Conservation (phyloP, 1,284 basidiomycete genomes). For the Trichosporon asahii region DNA sequence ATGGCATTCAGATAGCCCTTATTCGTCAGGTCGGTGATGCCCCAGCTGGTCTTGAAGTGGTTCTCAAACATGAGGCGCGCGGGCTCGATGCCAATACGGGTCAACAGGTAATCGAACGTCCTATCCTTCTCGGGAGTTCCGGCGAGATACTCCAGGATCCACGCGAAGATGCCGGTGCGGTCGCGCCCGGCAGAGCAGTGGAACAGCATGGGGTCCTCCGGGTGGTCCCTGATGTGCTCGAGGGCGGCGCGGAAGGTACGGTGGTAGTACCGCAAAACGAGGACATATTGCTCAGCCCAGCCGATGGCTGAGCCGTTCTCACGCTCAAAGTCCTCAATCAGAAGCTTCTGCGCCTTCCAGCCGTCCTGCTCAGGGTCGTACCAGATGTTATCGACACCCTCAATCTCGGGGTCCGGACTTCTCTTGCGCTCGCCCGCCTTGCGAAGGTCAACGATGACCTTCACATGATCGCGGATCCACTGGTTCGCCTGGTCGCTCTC, state of each 20-base stretch:
- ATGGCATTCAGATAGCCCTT: conserved; percentile 18
- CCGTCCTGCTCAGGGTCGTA: not conserved
- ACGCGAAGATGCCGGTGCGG: conserved; percentile 21
- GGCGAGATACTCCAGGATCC: conserved; percentile 20
- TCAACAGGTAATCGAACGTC: conserved; percentile 22
- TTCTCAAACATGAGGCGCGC: conserved; percentile 15
- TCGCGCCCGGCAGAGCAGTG: conserved; percentile 26
- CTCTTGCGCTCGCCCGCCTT: conserved; percentile 7
- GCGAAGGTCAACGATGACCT: conserved; percentile 20
- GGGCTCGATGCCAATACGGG: conserved; percentile 25
- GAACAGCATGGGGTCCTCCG: conserved; percentile 16
- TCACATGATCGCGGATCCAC: conserved; percentile 17
- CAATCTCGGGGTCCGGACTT: conserved; percentile 13
- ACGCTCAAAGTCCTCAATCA: conserved; percentile 11
- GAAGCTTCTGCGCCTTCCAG: not conserved
- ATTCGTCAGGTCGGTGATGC: not conserved
- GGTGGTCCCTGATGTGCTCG: conserved; percentile 19
- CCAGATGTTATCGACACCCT: conserved; percentile 13
- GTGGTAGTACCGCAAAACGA: conserved; percentile 6
- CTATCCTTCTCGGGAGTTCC: conserved; percentile 12
- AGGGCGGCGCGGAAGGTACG: conserved; percentile 16
- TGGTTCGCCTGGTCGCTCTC: conserved; percentile 1
- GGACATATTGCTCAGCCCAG: conserved; percentile 18
- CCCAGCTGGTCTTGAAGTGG: not conserved
- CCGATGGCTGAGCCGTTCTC: conserved; percentile 16